Percentiles rank a stretch among this genome's conserved stretches.
These are phyloP conservation scores for Saturnispora hagleri DNA, from an alignment of 805 yeast genomes.

Conservation along the genomic window DNA sequence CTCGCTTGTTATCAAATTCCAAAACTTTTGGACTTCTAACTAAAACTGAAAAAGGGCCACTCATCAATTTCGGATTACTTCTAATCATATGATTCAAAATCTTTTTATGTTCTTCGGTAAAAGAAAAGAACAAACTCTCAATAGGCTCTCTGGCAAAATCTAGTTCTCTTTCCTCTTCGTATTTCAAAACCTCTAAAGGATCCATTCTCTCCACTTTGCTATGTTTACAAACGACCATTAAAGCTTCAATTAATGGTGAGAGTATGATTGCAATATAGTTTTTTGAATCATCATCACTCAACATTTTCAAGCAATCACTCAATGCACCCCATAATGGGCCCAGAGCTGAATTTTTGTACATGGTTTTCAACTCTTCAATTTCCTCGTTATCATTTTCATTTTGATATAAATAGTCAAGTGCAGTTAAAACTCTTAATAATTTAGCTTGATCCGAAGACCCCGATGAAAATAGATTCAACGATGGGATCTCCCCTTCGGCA, in stretches of 20 bases:
- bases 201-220: constrained; percentile 52
- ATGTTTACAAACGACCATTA: constrained; percentile 95
- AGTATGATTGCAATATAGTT: constrained; percentile 68
- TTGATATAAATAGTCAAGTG: constrained; percentile 74
- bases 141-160: constrained; percentile 70
- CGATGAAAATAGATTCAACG: constrained; percentile 57
- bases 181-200: constrained; percentile 46
- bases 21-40: constrained; percentile 81
- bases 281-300: constrained; percentile 50
- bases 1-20: constrained; percentile 90
- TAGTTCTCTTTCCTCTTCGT: constrained; percentile 53
- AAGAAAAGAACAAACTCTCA: constrained; percentile 70
- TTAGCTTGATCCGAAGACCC: constrained; percentile 84
- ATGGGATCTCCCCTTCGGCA: constrained; percentile 41
- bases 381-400: constrained; percentile 28
- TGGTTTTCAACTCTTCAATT: constrained; percentile 40
- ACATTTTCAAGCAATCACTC: constrained; percentile 56
- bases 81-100: constrained; percentile 87
- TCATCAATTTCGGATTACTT: constrained; percentile 83
- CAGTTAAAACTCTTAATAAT: constrained; percentile 75
- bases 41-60: constrained; percentile 88
- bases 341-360: constrained; percentile 61
- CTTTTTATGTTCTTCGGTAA: constrained; percentile 82
- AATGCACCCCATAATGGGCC: constrained; percentile 81
- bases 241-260: constrained; percentile 79